These are phyloP conservation scores for Besnoitia besnoiti DNA, from an alignment of 169 alveolate genomes.

Conservation along the genomic window DNA sequence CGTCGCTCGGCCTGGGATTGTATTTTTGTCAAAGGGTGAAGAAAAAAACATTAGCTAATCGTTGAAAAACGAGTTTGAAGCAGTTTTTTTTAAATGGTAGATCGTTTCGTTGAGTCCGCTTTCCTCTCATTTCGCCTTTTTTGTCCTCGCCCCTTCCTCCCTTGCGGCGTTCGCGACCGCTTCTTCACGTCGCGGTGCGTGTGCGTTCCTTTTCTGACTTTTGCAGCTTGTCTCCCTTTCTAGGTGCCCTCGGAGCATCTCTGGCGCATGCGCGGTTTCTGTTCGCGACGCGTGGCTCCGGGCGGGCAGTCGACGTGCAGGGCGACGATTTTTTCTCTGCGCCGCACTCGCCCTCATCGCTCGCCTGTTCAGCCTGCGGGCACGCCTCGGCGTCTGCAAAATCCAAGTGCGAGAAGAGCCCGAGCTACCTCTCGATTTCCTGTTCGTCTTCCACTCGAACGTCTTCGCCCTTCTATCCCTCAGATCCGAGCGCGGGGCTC, in stretches of 20 bases:
- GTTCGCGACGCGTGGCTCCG: background rate
- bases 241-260: slow-evolving; percentile 32
- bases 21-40: too few relatives aligned
- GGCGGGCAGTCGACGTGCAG: background rate
- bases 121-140: background rate
- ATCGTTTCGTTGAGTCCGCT: background rate
- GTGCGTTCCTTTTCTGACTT: background rate
- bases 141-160: background rate
- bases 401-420: background rate
- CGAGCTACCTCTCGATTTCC: background rate
- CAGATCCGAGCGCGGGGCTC: background rate
- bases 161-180: too few relatives aligned
- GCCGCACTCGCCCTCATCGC: background rate
- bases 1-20: too few relatives aligned
- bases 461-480: background rate
- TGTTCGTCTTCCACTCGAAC: background rate
- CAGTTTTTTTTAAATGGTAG: too few relatives aligned
- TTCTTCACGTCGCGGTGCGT: too few relatives aligned
- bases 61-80: too few relatives aligned
- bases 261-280: background rate
- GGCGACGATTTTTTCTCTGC: background rate
- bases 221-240: slow-evolving; percentile 19
- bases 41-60: too few relatives aligned
- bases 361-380: background rate
- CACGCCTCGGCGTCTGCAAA: background rate